Conservation (phyloP, 1,139 yeast species). For the Pichia sp. region DNA sequence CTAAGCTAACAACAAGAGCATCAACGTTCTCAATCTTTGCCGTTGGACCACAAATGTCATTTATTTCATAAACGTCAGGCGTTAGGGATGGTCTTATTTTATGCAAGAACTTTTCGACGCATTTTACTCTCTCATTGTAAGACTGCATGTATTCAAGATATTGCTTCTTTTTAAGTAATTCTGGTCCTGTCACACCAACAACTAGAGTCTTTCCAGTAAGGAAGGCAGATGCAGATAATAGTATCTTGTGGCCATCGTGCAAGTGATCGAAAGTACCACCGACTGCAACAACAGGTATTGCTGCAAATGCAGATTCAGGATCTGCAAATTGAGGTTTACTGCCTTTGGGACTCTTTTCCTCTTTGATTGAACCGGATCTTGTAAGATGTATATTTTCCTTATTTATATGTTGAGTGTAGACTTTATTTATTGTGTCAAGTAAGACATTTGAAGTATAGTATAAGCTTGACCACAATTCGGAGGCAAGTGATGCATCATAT, state of each 20-base stretch:
- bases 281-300: slow-evolving; percentile 44
- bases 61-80: slow-evolving; percentile 54
- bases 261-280: slow-evolving; percentile 98
- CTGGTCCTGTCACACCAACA: slow-evolving; percentile 82
- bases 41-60: slow-evolving; percentile 94
- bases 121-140: slow-evolving; percentile 46
- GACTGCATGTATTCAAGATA: slow-evolving; percentile 62
- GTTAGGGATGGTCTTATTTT: slow-evolving; percentile 39
- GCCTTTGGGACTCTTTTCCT: not conserved
- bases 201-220: slow-evolving; percentile 53
- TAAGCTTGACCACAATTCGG: slow-evolving; percentile 7
- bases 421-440: not conserved
- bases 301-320: not conserved
- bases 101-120: slow-evolving; percentile 47
- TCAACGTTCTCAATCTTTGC: slow-evolving; percentile 72
- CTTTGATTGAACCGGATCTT: too few relatives aligned
- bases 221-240: slow-evolving; percentile 70
- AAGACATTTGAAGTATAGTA: not conserved
- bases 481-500: slow-evolving; percentile 2
- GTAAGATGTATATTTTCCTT: not conserved
- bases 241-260: slow-evolving; percentile 91
- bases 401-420: slow-evolving; percentile 2
- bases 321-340: slow-evolving; percentile 4
- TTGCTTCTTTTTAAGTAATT: slow-evolving; percentile 68
- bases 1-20: slow-evolving; percentile 75